Base-by-base conservation (phyloP, 176 grass and related monocot genomes). In the Poa pratensis region DNA sequence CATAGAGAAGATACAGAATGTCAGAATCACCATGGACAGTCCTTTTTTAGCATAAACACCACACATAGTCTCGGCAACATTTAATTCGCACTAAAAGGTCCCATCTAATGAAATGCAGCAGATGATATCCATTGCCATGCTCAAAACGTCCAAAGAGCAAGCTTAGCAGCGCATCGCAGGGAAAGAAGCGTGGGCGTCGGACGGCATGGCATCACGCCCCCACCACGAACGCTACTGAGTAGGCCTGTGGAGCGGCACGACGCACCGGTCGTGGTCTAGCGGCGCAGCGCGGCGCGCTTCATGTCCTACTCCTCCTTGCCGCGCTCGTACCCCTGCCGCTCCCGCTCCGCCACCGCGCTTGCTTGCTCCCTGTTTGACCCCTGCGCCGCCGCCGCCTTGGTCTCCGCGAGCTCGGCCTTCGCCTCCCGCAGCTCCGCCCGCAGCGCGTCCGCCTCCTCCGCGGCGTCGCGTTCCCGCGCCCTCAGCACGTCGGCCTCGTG, bases 241-340 rank as follows among this genome's bases (percentile, higher is more conserved):
- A 26, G 69, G 39, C 4, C 1, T 7, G 16, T 53, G 49, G 7
- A 62, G 63, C 7, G 73, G 80, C 63, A 83, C 86, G 63, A 69
- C n/a, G n/a, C n/a, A n/a, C n/a, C n/a, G n/a, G n/a, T n/a, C n/a
- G 30, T 13, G 0, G 50, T 72, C n/a, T 76, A 54, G 63, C 23
- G 19, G 26, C 9, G 8, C 7, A 81, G n/a, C 28, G 30, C 75
- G 74, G 62, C 65, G 54, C 54, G 54, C 86, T 78, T 88, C 75
- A 88, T 83, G 75, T 84, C n/a, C n/a, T n/a, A n/a, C n/a, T n/a
- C 54, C 75, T 53, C 74, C 74, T 71, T 3, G 65, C 80, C 80
- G 6, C 86, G 63, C 40, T 78, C 73, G n/a, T 83, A 87, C 19
- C 42, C 40, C 3, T 8, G 30, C 39, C 48, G 65, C 22, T 59